A percentile compares a stretch with the other conserved stretches of the same genome.
These are phyloP conservation scores for Boletus eberwhitei DNA, from an alignment of 768 basidiomycete genomes.

Conservation along the genomic window DNA sequence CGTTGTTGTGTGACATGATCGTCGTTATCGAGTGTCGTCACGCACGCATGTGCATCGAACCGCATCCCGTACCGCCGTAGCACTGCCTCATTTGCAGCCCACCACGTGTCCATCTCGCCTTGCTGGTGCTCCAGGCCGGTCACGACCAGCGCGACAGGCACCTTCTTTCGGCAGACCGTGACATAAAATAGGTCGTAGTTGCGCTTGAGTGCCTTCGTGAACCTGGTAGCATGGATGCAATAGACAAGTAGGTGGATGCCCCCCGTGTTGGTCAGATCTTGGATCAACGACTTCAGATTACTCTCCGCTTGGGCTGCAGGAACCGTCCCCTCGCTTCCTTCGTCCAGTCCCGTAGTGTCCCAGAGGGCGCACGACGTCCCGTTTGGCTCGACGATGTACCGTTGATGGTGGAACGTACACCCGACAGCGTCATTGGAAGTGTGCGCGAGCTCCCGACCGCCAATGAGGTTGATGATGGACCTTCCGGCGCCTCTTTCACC, in stretches of 20 bases:
- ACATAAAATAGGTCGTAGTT: conserved; percentile 34
- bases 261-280: neutral
- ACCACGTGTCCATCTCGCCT: too few species aligned
- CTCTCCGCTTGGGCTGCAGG: neutral
- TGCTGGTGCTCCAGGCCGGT: neutral
- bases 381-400: too few species aligned
- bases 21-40: too few species aligned
- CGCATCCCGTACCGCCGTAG: too few species aligned
- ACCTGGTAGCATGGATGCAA: neutral
- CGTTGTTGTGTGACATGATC: conserved; percentile 12
- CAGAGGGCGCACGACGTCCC: too few species aligned
- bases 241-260: neutral
- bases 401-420: too few species aligned
- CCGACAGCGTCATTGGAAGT: too few species aligned
- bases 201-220: conserved; percentile 13
- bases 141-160: conserved; percentile 34
- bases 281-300: neutral
- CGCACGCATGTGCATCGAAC: too few species aligned
- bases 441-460: too few species aligned
- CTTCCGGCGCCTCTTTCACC: too few species aligned
- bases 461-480: too few species aligned
- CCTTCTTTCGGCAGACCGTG: conserved; percentile 32
- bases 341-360: neutral
- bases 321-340: conserved; percentile 1
- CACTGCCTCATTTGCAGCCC: too few species aligned